Conservation (phyloP, 352 stramenopile species). For the Phytophthora crassamura region DNA sequence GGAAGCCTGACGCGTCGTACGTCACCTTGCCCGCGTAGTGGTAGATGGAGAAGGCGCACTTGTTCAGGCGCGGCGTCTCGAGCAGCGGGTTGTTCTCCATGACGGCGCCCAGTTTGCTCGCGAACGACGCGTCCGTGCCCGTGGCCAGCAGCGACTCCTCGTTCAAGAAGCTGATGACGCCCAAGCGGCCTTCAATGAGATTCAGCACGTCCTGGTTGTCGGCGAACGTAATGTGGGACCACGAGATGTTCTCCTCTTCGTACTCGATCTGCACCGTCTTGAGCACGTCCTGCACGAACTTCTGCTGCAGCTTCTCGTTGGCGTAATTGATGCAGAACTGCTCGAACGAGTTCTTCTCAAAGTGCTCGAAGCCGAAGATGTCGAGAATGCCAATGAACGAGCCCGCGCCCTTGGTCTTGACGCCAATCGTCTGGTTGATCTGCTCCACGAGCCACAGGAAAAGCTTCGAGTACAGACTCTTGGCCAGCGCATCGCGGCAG, state of each 20-base stretch:
- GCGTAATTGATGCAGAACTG: conserved; percentile 95
- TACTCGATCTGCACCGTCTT: conserved; percentile 93
- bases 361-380: conserved; percentile 95
- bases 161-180: conserved; percentile 91
- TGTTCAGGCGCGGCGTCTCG: conserved; percentile 82
- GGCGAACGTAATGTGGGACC: conserved; percentile 89
- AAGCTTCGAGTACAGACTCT: conserved; percentile 94
- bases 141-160: conserved; percentile 89
- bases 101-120: conserved; percentile 87
- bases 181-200: conserved; percentile 89
- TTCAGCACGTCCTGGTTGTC: conserved; percentile 93
- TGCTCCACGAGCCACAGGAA: conserved; percentile 96
- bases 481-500: conserved; percentile 94
- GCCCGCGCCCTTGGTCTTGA: conserved; percentile 47
- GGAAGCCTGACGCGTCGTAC: conserved; percentile 82
- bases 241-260: conserved; percentile 93
- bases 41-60: conserved; percentile 85
- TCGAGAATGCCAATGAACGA: conserved; percentile 94
- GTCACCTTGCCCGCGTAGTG: conserved; percentile 90
- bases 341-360: conserved; percentile 92
- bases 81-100: conserved; percentile 90
- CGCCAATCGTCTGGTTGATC: conserved; percentile 93
- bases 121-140: conserved; percentile 87
- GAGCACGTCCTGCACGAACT: conserved; percentile 91
- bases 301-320: conserved; percentile 93